phyloP scores from a whole-genome alignment of 352 stramenopile species.

The Pythium folliculosum region DNA sequence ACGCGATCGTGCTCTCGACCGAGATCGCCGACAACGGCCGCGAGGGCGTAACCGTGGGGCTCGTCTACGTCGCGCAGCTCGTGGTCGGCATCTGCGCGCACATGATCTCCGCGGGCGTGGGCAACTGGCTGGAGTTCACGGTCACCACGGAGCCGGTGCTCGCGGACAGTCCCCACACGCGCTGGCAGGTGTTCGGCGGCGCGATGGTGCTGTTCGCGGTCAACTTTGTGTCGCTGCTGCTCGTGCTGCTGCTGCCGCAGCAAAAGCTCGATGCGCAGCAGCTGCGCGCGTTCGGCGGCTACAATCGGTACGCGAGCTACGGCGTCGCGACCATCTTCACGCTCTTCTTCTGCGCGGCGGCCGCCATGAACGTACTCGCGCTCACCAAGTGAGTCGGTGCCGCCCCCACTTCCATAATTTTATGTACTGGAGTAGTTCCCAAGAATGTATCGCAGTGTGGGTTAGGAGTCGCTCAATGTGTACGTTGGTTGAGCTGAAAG shows the following conservation, averaged over 20 bases:
- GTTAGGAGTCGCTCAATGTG: no score
- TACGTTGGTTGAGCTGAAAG: no score
- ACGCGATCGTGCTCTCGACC: constrained; percentile 22
- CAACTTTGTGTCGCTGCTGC: constrained; percentile 21
- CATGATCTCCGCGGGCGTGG: constrained; percentile 36
- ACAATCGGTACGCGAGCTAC: constrained; percentile 40
- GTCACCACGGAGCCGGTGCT: constrained; percentile 16
- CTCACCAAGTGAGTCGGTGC: constrained; percentile 1
- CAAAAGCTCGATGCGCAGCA: constrained; percentile 41
- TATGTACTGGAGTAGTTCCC: no score
- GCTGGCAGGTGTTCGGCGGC: constrained; percentile 11
- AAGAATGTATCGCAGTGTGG: no score
- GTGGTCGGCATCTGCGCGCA: constrained; percentile 24
- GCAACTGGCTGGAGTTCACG: constrained; percentile 22
- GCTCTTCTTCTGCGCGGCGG: constrained; percentile 40
- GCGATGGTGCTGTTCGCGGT: constrained; percentile 19
- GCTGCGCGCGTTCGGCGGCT: constrained; percentile 42
- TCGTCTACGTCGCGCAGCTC: constrained; percentile 19
- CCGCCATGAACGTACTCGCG: constrained; percentile 27
- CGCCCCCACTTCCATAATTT: no score
- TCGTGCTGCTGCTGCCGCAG: constrained; percentile 17
- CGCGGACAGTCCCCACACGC: constrained; percentile 7
- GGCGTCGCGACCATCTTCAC: constrained; percentile 35
- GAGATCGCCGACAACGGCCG: constrained; percentile 26
- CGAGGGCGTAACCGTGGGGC: constrained; percentile 25